These are phyloP conservation scores for Turritis glabra DNA, from an alignment of 345 rosid genomes.

Conservation along the genomic window DNA sequence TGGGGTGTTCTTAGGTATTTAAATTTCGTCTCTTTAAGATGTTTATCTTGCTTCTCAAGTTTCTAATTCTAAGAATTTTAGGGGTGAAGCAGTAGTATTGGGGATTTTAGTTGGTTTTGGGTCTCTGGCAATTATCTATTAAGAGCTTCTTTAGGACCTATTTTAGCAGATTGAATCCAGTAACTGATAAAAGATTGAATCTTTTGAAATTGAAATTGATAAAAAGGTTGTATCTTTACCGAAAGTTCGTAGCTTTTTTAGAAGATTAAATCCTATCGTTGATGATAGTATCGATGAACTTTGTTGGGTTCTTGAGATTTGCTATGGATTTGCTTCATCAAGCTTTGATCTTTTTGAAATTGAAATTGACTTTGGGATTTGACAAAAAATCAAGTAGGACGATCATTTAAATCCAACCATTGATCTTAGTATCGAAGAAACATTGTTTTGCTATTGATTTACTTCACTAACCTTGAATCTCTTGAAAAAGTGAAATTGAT, in stretches of 20 bases:
- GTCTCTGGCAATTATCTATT: constrained; percentile 2
- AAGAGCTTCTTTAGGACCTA: background rate
- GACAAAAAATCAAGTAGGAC: background rate
- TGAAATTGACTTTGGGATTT: background rate
- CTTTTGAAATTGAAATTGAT: background rate
- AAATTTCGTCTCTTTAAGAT: background rate
- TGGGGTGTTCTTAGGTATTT: constrained; percentile 85
- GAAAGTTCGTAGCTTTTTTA: background rate
- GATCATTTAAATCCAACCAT: background rate
- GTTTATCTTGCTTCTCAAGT: constrained; percentile 6
- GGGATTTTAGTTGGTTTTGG: constrained; percentile 2
- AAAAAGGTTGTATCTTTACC: background rate
- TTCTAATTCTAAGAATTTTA: background rate
- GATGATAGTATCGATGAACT: background rate
- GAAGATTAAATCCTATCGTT: background rate
- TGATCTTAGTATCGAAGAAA: background rate
- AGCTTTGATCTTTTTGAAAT: constrained; percentile 10
- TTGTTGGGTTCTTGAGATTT: constrained; percentile 5
- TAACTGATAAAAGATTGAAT: background rate
- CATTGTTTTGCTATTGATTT: background rate
- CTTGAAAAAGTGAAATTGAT: background rate
- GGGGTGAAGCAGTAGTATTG: background rate
- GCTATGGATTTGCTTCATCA: background rate
- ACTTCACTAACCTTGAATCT: background rate
- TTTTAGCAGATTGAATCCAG: background rate